Evolutionary conservation across 2,329 filamentous ascomycete species (phyloP).

Genomic region (Colletotrichum sidae): DNA sequence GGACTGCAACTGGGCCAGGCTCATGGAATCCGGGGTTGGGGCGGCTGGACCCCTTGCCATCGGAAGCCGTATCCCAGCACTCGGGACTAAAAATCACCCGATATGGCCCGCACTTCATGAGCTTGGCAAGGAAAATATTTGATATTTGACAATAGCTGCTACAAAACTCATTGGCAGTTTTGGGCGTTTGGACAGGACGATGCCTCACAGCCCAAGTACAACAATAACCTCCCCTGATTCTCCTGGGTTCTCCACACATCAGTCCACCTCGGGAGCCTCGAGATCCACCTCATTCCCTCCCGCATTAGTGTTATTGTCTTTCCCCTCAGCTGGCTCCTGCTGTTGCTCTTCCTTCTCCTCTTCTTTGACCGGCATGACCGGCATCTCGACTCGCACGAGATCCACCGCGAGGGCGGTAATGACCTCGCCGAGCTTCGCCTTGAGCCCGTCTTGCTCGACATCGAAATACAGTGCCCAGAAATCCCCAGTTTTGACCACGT

Average conservation of each 20-base stretch:
- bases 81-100: not conserved
- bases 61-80: conserved; percentile 1
- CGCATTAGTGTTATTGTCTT: conserved; percentile 5
- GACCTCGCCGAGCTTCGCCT: conserved; percentile 57
- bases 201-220: not conserved
- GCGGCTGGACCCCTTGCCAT: conserved; percentile 3
- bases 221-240: not conserved
- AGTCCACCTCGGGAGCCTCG: conserved; percentile 21
- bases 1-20: conserved; percentile 10
- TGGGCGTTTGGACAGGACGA: not conserved
- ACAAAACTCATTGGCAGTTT: too few relatives aligned
- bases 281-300: conserved; percentile 6
- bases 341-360: conserved; percentile 9
- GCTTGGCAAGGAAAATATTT: not conserved
- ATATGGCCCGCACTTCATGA: not conserved
- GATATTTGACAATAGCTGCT: not conserved
- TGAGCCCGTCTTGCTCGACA: conserved; percentile 56
- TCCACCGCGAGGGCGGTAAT: conserved; percentile 67
- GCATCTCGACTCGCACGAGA: conserved; percentile 62
- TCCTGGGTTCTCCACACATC: conserved; percentile 4
- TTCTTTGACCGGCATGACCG: conserved; percentile 14
- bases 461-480: conserved; percentile 63
- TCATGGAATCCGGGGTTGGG: conserved; percentile 16
- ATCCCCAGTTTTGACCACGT: conserved; percentile 56
- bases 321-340: not conserved